Evolutionary conservation across 768 basidiomycete species (phyloP), one percentile per base, ranked within the genome.

Genomic region (Suillus placidus): DNA sequence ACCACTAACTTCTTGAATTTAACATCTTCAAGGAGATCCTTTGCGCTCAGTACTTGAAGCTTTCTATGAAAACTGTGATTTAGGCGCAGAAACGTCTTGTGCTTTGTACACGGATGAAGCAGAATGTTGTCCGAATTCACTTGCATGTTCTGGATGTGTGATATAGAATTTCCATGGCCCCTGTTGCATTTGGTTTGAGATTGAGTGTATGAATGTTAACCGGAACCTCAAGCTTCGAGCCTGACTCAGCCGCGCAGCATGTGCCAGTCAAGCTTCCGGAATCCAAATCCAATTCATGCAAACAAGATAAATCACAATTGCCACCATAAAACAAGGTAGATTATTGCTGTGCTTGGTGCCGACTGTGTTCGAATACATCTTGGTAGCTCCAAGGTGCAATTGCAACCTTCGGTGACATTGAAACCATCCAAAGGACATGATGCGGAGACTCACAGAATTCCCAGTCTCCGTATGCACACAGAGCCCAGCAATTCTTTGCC

Each of bases 91-190:
- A 62, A 60, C 9, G 64, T 79, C 87, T 65, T 72, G 92, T 88
- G 83, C 83, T 75, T 82, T 92, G 78, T 82, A 88, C 16, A 93
- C 93, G 35, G 83, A 84, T 12, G 92, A 92, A 26, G 92, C 84
- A 0, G 93, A 91, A 76, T 95, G 93, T 49, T 90, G 88, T 40
- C 93, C 93, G 73, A 90, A 84, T 49, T 86, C 80, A 49, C 93
- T 93, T 7, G 91, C 82, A 73, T 95, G 94, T 74, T 95, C 93
- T 30, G 91, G 88, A 73, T 95, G 93, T 4, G 93, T 95, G 74
- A 95, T 91, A 74, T 82, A 38, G 90, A 91, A 73, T 92, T 93
- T 75, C 93, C 93, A 81, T 94, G 92, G 60, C 93, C 91, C 91
- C 92, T 93, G 38, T 60, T 23, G 26, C 37, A 23, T 37, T 57